phyloP scores from a whole-genome alignment of 345 rosid species.

The Arabis hirsuta region DNA sequence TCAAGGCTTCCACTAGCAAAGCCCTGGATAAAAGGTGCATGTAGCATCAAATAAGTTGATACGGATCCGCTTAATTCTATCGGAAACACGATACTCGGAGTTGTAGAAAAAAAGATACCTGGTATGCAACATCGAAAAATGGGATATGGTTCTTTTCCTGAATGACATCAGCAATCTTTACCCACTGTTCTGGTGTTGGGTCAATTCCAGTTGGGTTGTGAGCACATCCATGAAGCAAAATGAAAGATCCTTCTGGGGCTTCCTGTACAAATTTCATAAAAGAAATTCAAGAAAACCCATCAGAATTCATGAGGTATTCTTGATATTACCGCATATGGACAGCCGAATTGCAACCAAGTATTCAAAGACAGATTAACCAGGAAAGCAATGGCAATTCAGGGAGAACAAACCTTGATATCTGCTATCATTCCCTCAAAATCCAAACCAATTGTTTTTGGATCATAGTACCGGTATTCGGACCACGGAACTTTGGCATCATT shows the following conservation, averaged over 20 bases:
- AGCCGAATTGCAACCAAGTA: neutral
- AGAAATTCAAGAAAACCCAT: neutral
- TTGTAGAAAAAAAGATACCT: constrained; percentile 48
- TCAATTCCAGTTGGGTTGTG: constrained; percentile 99
- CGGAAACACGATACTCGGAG: neutral
- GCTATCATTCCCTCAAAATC: constrained; percentile 98
- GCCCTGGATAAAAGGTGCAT: constrained; percentile 55
- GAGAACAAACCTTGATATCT: constrained; percentile 71
- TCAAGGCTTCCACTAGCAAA: constrained; percentile 99
- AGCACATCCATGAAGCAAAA: constrained; percentile 98
- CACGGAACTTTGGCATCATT: constrained; percentile 96
- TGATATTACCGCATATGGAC: neutral
- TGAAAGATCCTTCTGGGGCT: constrained; percentile 92
- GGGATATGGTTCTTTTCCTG: constrained; percentile 94
- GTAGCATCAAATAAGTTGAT: constrained; percentile 2
- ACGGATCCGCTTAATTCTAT: neutral
- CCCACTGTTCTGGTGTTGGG: constrained; percentile 96
- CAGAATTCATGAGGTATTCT: neutral
- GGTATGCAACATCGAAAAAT: constrained; percentile 97
- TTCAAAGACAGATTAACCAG: neutral
- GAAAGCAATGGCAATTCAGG: neutral
- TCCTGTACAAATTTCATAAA: constrained; percentile 52
- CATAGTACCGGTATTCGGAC: constrained; percentile 96
- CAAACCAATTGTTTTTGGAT: constrained; percentile 96
- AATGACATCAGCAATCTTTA: constrained; percentile 82